Evolutionary conservation across 2,329 filamentous ascomycete genomes (phyloP).

Genomic region (Aureobasidium sp.): DNA sequence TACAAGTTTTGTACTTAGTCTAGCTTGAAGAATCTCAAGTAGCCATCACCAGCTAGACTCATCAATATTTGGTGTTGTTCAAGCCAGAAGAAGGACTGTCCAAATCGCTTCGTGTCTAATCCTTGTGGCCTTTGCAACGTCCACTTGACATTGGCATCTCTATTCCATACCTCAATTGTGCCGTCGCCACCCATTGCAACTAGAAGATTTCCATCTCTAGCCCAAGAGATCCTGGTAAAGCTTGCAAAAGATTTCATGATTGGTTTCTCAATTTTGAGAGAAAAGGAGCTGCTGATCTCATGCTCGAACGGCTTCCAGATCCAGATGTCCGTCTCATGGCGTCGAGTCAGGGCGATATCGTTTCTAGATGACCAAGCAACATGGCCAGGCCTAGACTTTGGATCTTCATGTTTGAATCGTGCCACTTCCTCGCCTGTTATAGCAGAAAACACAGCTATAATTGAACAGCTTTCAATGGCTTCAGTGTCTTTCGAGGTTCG

Average conservation of each 20-base stretch:
- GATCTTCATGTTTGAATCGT: neutral
- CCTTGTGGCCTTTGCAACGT: constrained; percentile 4
- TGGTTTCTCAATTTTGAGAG: no score
- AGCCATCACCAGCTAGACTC: no score
- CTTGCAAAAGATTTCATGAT: neutral
- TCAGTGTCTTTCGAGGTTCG: no score
- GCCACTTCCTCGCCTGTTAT: no score
- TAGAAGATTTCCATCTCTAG: neutral
- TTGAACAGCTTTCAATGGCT: no score
- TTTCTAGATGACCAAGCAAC: neutral
- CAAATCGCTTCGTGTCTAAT: neutral
- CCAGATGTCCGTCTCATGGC: neutral
- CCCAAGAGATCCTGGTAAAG: neutral
- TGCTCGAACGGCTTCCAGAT: neutral
- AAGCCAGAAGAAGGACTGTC: neutral
- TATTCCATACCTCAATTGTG: constrained; percentile 12
- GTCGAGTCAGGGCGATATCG: neutral
- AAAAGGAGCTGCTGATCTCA: no score
- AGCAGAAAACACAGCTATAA: no score
- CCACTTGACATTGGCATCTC: constrained; percentile 11
- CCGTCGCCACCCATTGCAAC: neutral
- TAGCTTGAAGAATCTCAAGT: no score
- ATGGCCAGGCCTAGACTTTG: neutral
- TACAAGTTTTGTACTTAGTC: no score
- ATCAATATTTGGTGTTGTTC: neutral